Conservation (phyloP, 768 basidiomycete genomes). For the Agrocybe pediades region DNA sequence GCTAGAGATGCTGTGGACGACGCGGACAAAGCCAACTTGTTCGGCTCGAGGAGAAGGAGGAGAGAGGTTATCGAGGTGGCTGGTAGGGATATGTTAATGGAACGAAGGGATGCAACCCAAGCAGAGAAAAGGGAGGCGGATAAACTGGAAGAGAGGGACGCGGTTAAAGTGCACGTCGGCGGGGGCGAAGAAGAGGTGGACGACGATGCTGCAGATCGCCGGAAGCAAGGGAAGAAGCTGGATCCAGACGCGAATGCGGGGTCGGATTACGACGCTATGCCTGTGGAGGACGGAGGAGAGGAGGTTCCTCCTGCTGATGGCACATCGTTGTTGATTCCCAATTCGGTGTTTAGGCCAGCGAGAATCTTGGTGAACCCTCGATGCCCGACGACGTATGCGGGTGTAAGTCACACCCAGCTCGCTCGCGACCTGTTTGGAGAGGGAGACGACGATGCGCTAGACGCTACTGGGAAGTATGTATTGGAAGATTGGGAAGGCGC, state of each 20-base stretch:
- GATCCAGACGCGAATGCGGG: slow-evolving; percentile 84
- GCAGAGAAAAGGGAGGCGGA: slow-evolving; percentile 33
- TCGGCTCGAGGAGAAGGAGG: slow-evolving; percentile 27
- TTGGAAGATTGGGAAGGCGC: slow-evolving; percentile 96
- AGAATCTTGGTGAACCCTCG: slow-evolving; percentile 94
- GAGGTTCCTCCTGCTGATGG: slow-evolving; percentile 39
- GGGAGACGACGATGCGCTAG: slow-evolving; percentile 58
- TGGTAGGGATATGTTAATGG: slow-evolving; percentile 32
- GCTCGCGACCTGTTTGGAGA: slow-evolving; percentile 93
- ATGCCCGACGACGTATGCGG: slow-evolving; percentile 97
- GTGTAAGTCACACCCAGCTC: slow-evolving; percentile 93
- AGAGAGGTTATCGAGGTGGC: slow-evolving; percentile 36
- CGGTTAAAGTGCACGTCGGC: slow-evolving; percentile 33
- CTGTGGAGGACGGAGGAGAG: slow-evolving; percentile 56
- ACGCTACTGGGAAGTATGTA: slow-evolving; percentile 69
- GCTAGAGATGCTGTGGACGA: slow-evolving; percentile 77
- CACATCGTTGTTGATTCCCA: slow-evolving; percentile 68
- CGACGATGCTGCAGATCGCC: slow-evolving; percentile 28
- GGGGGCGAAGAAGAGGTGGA: slow-evolving; percentile 35
- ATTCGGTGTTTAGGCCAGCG: slow-evolving; percentile 85
- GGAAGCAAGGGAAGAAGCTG: slow-evolving; percentile 30
- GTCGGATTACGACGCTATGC: slow-evolving; percentile 88
- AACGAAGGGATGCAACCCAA: no score
- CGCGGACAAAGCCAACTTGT: slow-evolving; percentile 44
- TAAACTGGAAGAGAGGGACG: slow-evolving; percentile 33